Evolutionary conservation across 768 basidiomycete species (phyloP).

Genomic region (Pilatotrama ljubarskyi): DNA sequence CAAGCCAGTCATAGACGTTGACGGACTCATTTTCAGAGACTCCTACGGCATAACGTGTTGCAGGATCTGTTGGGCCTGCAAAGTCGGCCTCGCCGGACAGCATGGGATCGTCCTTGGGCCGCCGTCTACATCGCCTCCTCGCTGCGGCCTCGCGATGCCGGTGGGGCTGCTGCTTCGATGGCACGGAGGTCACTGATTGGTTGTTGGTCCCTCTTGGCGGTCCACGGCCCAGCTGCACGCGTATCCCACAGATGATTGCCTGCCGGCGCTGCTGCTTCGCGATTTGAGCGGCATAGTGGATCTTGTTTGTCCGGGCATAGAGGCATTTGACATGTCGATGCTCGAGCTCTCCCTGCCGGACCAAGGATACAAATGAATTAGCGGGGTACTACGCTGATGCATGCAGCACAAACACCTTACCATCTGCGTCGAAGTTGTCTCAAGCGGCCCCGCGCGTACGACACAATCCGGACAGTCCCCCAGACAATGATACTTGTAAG

Average conservation of each 20-base stretch:
- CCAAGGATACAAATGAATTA: background rate
- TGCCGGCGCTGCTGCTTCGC: background rate
- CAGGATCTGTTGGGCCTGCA: background rate
- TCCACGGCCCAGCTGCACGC: background rate
- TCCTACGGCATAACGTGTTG: background rate
- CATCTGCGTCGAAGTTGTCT: slow-evolving; percentile 27
- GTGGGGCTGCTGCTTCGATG: too few species aligned
- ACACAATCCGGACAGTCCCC: slow-evolving; percentile 22
- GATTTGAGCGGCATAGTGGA: slow-evolving; percentile 25
- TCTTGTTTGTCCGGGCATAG: slow-evolving; percentile 40
- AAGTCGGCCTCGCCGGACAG: too few species aligned
- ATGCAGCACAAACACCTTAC: slow-evolving; percentile 24
- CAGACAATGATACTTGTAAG: slow-evolving; percentile 31
- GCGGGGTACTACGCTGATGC: background rate
- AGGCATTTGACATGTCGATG: slow-evolving; percentile 39
- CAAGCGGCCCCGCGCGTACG: slow-evolving; percentile 22
- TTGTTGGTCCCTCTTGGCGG: too few species aligned
- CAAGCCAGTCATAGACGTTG: background rate
- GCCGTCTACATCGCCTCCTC: too few species aligned
- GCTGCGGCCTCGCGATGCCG: too few species aligned
- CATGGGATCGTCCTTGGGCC: too few species aligned
- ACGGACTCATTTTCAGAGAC: background rate
- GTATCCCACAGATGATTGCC: background rate
- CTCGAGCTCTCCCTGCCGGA: slow-evolving; percentile 43
- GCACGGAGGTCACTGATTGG: too few species aligned